These are phyloP conservation scores for Lentinula aciculospora DNA, from an alignment of 768 basidiomycete genomes.

Conservation along the genomic window DNA sequence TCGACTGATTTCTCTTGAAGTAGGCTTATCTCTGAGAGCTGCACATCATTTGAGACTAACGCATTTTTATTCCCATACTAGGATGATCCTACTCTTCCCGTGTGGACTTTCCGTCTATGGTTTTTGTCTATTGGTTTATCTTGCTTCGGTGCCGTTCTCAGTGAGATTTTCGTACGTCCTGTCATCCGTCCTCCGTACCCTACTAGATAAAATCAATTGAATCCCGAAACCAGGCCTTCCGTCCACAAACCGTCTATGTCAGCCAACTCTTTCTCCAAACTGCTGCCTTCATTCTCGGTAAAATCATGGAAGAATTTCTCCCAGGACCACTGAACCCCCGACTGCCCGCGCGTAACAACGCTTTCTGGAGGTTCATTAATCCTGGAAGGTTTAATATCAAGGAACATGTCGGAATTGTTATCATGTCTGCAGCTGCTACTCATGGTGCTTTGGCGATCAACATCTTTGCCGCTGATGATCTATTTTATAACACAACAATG, in stretches of 20 bases:
- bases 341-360: slow-evolving; percentile 5
- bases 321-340: slow-evolving; percentile 11
- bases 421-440: slow-evolving; percentile 40
- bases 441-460: slow-evolving; percentile 35
- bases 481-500: slow-evolving; percentile 32
- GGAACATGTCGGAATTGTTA: slow-evolving; percentile 39
- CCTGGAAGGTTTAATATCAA: slow-evolving; percentile 45
- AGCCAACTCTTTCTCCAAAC: slow-evolving; percentile 14
- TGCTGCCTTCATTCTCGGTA: slow-evolving; percentile 11
- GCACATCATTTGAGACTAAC: not conserved
- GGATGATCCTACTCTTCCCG: slow-evolving; percentile 23
- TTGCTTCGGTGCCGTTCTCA: slow-evolving; percentile 24
- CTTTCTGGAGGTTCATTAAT: slow-evolving; percentile 32
- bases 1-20: slow-evolving; percentile 19
- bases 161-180: slow-evolving; percentile 16
- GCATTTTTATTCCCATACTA: not conserved
- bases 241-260: slow-evolving; percentile 27
- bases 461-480: slow-evolving; percentile 35
- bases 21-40: not conserved
- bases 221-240: slow-evolving; percentile 26
- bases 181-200: slow-evolving; percentile 3
- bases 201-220: slow-evolving; percentile 16
- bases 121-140: slow-evolving; percentile 22
- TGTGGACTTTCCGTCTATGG: slow-evolving; percentile 25
- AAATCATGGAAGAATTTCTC: slow-evolving; percentile 9